Base-by-base conservation (phyloP, 805 yeast genomes). In the Lachancea fermentati region DNA sequence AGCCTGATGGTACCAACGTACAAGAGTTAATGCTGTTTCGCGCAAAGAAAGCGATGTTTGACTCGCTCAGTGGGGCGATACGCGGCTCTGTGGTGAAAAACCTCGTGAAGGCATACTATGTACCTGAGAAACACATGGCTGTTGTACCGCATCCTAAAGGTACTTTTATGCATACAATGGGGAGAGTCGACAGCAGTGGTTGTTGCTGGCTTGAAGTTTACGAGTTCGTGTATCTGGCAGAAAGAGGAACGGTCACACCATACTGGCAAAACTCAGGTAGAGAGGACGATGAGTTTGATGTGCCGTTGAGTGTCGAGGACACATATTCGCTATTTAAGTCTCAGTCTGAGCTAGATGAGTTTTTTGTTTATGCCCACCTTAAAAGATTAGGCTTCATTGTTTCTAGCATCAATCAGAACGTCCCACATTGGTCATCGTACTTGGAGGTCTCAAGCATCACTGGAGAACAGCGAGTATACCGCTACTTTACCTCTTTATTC, bases 311-410 rank as follows among this genome's bases (percentile, higher is more conserved):
- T 36, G 59, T 88, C 19, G 81, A 84, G 47, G 80, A 76, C 36
- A 67, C 82, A 5, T 85, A 86, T 57, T 58, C 81, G 0, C 56
- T 72, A 13, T 67, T 81, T 34, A 48, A 50, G 17, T 51, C 58
- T 13, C 61, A 64, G 13, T 66, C 66, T 15, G 71, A 69, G 29
- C 49, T 78, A 19, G 81, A 81, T 43, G 62, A 66, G 36, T 81
- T 78, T 47, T 76, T 76, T 32, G 88, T 83, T 0, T 91, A 80
- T 61, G 72, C 89, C 0, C 72, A 83, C 43, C 65, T 89, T 51
- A 84, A 82, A 51, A 73, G 95, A 54, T 71, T 78, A 37, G 97
- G 97, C 0, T 89, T 81, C 55, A 71, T 83, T 15, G 83, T 85
- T 1, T 55, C 66, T 41, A 50, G 69, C 36, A 45, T 54, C 8